Base-by-base conservation (phyloP, 2,329 filamentous ascomycete genomes). In the Tolypocladium sp. region DNA sequence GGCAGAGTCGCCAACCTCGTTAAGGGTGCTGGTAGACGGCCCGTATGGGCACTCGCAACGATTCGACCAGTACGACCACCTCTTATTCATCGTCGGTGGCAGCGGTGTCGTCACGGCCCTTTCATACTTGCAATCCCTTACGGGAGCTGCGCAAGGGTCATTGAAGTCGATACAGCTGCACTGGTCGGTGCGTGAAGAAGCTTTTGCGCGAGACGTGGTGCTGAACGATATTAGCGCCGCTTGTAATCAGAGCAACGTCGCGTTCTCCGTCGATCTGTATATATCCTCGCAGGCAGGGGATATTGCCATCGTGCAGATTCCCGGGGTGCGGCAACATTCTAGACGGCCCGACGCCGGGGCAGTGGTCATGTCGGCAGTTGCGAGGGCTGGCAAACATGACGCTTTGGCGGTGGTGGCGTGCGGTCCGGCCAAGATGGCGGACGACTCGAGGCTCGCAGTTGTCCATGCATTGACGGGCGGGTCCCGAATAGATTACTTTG, bases 1-100 rank as follows among this genome's bases (percentile, higher is more conserved):
- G 1, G 57, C 2, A 2, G 35, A 52, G 30, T 51, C 46, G 15
- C 30, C 61, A 0, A 40, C 59, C 1, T 67, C 66, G 0, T 55
- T 77, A 1, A 69, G 71, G 0, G 67, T 80, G 0, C 64, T 79
- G 0, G 69, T 79, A 7, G 77, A 80, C 17, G 77, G 77, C 0
- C 77, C 77, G 0, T 80, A 80, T 53, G 77, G 77, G 0, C 71
- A 74, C 37, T 74, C 72, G 0, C 70, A 72, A 4, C 70, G 72
- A 0, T 68, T 80, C 3, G 64, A 74, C 46, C 61, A 63, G 1
- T 79, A 76, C 51, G 68, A 73, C 15, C 70, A 71, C 27, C 63
- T 79, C 2, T 59, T 79, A 0, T 79, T 79, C 59, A 64, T 80
- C 5, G 74, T 75, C 0, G 77, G 77, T 1, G 77, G 77, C 0